These are phyloP conservation scores for Sphaceloma murrayae DNA, from an alignment of 2,329 filamentous ascomycete genomes.

Conservation along the genomic window DNA sequence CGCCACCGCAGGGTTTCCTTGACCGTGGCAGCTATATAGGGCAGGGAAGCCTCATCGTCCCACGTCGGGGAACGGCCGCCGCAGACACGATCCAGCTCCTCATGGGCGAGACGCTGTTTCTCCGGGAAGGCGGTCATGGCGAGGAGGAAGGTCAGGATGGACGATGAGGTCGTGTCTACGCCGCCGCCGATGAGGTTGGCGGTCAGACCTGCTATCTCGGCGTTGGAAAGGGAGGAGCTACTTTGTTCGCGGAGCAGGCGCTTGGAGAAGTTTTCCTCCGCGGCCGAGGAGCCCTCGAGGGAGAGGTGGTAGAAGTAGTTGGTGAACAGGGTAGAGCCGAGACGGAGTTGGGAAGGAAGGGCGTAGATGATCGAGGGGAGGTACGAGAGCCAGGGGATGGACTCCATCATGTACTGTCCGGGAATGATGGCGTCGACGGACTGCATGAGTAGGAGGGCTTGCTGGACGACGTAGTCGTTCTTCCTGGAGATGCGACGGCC, in stretches of 20 bases:
- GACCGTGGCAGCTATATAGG: conserved; percentile 28
- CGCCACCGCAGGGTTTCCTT: conserved; percentile 33
- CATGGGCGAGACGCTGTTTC: conserved; percentile 26
- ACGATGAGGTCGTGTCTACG: conserved; percentile 25
- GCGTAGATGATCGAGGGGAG: conserved; percentile 18
- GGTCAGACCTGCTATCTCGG: neutral
- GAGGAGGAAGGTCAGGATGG: conserved; percentile 32
- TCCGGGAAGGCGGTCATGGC: conserved; percentile 22
- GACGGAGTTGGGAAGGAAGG: conserved; percentile 10
- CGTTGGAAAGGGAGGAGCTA: conserved; percentile 2
- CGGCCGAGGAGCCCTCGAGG: conserved; percentile 13
- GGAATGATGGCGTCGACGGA: conserved; percentile 20
- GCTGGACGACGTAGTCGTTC: conserved; percentile 20
- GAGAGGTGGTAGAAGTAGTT: conserved; percentile 19
- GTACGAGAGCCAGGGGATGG: conserved; percentile 15
- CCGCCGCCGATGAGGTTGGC: conserved; percentile 8
- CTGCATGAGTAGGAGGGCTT: conserved; percentile 20
- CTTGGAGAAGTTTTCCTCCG: conserved; percentile 16
- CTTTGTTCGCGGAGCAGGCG: conserved; percentile 13
- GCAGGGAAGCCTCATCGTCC: conserved; percentile 27
- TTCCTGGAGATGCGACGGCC: conserved; percentile 19
- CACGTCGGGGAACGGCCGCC: conserved; percentile 26
- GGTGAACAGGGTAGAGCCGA: conserved; percentile 4
- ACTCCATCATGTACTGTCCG: conserved; percentile 20
- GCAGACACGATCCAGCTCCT: conserved; percentile 27